phyloP scores from a whole-genome alignment of 495 filamentous ascomycete species.

The Penicillium canescens region DNA sequence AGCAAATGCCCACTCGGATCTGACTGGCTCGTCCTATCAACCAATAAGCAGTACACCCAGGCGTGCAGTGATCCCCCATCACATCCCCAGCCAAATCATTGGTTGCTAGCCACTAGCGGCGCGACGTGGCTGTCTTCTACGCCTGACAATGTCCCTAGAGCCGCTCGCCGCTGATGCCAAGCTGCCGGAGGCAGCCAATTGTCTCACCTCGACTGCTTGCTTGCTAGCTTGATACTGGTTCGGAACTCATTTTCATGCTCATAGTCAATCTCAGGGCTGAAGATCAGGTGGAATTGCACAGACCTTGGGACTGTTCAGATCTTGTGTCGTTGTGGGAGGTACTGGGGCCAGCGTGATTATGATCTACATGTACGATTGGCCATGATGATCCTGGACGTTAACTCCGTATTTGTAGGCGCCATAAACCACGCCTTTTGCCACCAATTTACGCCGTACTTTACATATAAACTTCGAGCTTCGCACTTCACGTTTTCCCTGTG shows the following conservation, averaged over 20 bases:
- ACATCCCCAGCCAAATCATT: conserved; percentile 24
- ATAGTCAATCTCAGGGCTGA: too few species aligned
- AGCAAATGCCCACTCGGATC: neutral
- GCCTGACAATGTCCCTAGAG: conserved; percentile 25
- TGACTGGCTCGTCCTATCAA: conserved; percentile 5
- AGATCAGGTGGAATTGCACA: neutral
- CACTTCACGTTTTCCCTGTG: neutral
- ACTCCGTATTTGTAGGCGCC: neutral
- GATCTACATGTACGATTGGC: conserved; percentile 12
- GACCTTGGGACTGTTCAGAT: neutral
- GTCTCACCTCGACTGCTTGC: neutral
- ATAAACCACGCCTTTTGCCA: neutral
- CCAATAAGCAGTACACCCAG: conserved; percentile 6
- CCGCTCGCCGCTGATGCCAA: conserved; percentile 25
- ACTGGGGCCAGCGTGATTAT: conserved; percentile 11
- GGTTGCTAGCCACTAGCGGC: conserved; percentile 17
- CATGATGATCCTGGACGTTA: conserved; percentile 7
- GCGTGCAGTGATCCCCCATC: conserved; percentile 14
- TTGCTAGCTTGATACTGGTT: neutral
- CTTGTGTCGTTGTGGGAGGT: neutral
- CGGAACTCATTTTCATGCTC: neutral
- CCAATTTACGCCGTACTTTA: neutral
- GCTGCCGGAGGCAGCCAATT: conserved; percentile 12
- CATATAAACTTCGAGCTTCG: neutral
- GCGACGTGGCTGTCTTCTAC: conserved; percentile 12